Evolutionary conservation across 108 stramenopile genomes (phyloP).

Genomic region (Skeletonema grethae): DNA sequence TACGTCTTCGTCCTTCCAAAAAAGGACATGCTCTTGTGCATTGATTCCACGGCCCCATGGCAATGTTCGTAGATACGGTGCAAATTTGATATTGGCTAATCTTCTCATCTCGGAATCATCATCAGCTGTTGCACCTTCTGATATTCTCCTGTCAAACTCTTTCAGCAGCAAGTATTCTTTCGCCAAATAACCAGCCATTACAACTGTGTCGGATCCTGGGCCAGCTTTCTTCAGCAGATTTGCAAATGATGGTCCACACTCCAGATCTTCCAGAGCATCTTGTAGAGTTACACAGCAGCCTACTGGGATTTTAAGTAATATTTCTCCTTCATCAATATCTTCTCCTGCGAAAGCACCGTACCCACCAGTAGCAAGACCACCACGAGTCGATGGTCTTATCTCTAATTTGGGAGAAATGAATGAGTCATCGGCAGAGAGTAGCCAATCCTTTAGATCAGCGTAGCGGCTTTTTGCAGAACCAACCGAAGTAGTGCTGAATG

Average conservation of each 20-base stretch:
- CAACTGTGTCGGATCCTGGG: conserved; percentile 60
- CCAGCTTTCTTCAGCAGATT: conserved; percentile 51
- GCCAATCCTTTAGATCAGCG: conserved; percentile 24
- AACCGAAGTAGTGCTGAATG: neutral
- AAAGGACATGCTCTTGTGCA: conserved; percentile 80
- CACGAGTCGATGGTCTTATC: conserved; percentile 30
- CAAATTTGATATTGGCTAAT: conserved; percentile 37
- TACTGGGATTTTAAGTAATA: conserved; percentile 67
- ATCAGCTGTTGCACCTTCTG: conserved; percentile 1
- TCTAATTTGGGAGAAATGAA: conserved; percentile 37
- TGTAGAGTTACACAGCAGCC: conserved; percentile 61
- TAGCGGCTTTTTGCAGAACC: conserved; percentile 7
- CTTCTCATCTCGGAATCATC: conserved; percentile 1
- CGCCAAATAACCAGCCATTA: conserved; percentile 74
- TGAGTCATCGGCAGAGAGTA: conserved; percentile 9
- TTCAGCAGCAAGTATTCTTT: conserved; percentile 56
- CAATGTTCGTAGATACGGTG: conserved; percentile 63
- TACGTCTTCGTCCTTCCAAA: conserved; percentile 69
- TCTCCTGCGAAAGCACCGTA: conserved; percentile 63
- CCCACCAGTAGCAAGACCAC: conserved; percentile 35
- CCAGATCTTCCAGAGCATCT: conserved; percentile 44
- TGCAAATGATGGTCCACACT: conserved; percentile 56
- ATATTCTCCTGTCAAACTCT: neutral
- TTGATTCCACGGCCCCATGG: conserved; percentile 72
- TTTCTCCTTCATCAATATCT: conserved; percentile 46